A percentile compares a stretch with the other conserved stretches of the same genome.
Conservation (phyloP, 768 basidiomycete genomes). For the Kwoniella bestiolae region DNA sequence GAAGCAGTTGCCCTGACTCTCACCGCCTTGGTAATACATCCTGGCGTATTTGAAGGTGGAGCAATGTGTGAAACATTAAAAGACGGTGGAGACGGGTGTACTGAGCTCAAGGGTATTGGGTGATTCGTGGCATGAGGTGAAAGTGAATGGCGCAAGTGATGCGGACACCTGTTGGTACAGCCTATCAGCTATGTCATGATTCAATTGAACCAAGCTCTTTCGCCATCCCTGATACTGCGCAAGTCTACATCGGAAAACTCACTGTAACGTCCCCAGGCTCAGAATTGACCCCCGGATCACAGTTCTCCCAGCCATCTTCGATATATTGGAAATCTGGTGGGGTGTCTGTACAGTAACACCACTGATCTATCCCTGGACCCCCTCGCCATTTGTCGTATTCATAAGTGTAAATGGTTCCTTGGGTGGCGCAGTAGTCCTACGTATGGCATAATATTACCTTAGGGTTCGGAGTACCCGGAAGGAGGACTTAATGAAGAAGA, state of each 20-base stretch:
- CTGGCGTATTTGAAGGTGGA: not conserved
- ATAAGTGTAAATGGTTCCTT: conserved; percentile 4
- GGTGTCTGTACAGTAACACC: conserved; percentile 4
- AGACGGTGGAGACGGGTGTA: not conserved
- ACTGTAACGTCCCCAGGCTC: too few relatives aligned
- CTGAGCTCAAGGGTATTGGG: not conserved
- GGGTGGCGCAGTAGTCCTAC: not conserved
- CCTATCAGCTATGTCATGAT: too few relatives aligned
- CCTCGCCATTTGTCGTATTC: not conserved
- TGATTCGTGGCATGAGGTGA: not conserved
- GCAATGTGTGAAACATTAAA: not conserved
- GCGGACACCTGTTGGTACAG: too few relatives aligned
- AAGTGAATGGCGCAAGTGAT: too few relatives aligned
- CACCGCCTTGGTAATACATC: not conserved
- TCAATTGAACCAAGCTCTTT: too few relatives aligned
- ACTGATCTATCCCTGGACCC: not conserved
- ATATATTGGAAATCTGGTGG: conserved; percentile 8
- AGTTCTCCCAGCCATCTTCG: not conserved
- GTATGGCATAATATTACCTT: not conserved
- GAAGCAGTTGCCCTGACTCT: not conserved
- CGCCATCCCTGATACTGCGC: too few relatives aligned
- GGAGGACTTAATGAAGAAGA: not conserved
- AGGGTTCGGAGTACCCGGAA: not conserved
- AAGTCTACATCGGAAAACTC: too few relatives aligned
- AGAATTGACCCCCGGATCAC: not conserved